Evolutionary conservation across 2,329 filamentous ascomycete species (phyloP), one percentile per base, ranked within the genome.

Genomic region (Bipolaris oryzae): DNA sequence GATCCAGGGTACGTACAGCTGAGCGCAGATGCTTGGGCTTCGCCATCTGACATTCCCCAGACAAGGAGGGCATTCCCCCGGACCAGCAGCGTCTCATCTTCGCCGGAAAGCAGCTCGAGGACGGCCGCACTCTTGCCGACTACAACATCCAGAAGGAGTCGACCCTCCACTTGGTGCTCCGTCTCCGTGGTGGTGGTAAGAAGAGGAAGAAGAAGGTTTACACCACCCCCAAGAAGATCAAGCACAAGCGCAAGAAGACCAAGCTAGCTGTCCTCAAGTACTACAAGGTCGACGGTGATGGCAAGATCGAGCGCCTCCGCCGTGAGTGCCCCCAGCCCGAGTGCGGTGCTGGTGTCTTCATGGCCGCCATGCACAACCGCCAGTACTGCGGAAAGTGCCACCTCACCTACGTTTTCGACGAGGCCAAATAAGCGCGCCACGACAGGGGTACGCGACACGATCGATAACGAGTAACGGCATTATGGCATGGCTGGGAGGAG

Each of bases 181-280:
- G 95, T 80, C 92, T 99, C 63, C 95, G 94, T 87, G 95, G 95
- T 87, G 95, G 94, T 82, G 93, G 83, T 80, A 80, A 79, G 76
- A 99, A 99, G 92, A 97, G 98, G 91, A 89, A 96, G 84, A 99
- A 99, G 92, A 99, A 99, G 93, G 95, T 99, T 74, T 99, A 99
- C 91, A 98, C 92, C 81, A 99, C 95, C 78, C 95, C 95, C 82
- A 99, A 99, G 93, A 99, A 99, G 92, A 99, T 99, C 90, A 99
- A 99, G 95, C 95, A 99, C 90, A 99, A 99, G 93, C 90, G 92
- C 87, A 99, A 98, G 92, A 99, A 99, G 94, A 96, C 91, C 89
- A 99, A 99, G 90, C 86, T 99, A 82, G 95, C 95, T 77, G 94
- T 99, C 74, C 93, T 99, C 82, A 99, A 99, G 90, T 99, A 99